phyloP scores from a whole-genome alignment of 805 yeast species.

The Metahyphopichia silvanorum region DNA sequence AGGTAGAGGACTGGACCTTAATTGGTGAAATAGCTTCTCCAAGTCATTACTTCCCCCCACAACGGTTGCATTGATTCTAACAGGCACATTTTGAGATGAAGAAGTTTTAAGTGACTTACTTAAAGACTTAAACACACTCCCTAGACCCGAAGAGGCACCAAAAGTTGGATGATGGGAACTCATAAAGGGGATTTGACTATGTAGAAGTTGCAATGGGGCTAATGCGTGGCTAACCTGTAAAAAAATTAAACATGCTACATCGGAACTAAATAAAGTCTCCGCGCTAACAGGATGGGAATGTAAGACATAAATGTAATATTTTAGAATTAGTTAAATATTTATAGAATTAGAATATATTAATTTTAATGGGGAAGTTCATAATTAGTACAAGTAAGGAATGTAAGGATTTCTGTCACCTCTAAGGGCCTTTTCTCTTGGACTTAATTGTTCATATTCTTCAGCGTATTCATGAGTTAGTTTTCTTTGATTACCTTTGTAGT shows the following conservation, averaged over 20 bases:
- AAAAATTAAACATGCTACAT: too few relatives aligned
- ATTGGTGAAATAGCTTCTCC: conserved; percentile 34
- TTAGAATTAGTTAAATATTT: too few relatives aligned
- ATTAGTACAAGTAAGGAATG: conserved; percentile 32
- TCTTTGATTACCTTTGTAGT: conserved; percentile 19
- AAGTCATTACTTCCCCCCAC: conserved; percentile 45
- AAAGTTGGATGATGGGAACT: conserved; percentile 30
- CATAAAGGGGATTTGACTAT: too few relatives aligned
- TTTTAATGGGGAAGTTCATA: background rate
- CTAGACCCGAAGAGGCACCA: conserved; percentile 30
- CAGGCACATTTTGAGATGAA: conserved; percentile 20
- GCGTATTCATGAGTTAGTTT: conserved; percentile 25
- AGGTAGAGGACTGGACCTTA: conserved; percentile 33
- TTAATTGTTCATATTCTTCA: conserved; percentile 19
- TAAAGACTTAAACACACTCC: conserved; percentile 38
- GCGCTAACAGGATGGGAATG: too few relatives aligned
- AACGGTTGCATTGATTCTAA: conserved; percentile 38
- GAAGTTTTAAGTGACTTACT: conserved; percentile 31
- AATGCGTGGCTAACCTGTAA: too few relatives aligned
- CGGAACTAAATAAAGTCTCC: too few relatives aligned
- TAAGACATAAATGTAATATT: too few relatives aligned
- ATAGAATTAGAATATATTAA: too few relatives aligned
- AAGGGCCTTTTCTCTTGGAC: conserved; percentile 27
- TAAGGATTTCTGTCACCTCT: conserved; percentile 37
- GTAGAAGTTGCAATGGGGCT: too few relatives aligned